These are phyloP conservation scores for Fraxinus xanthoxyloides DNA, from an alignment of 305 asterid species.

Conservation along the genomic window DNA sequence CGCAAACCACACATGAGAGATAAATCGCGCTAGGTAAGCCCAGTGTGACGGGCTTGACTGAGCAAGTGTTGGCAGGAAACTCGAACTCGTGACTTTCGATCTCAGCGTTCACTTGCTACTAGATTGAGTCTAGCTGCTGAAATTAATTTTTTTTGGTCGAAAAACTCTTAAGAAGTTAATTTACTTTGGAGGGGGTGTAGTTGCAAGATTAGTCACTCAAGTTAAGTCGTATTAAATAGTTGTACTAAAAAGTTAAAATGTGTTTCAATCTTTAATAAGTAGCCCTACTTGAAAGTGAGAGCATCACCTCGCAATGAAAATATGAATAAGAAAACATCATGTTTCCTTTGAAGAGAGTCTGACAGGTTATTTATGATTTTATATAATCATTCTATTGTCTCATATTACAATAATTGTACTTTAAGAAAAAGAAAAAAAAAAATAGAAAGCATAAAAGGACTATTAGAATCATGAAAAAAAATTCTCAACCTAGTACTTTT, in stretches of 20 bases:
- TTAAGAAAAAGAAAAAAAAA: background rate
- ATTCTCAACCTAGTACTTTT: background rate
- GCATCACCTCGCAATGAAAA: background rate
- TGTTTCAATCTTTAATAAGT: background rate
- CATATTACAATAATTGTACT: background rate
- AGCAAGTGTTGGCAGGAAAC: no score
- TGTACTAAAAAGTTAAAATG: background rate
- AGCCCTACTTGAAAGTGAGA: background rate
- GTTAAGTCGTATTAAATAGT: background rate
- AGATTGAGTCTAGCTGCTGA: no score
- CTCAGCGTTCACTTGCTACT: no score
- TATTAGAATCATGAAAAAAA: background rate
- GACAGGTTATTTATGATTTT: background rate
- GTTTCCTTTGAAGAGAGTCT: slow-evolving; percentile 2
- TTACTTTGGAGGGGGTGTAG: background rate
- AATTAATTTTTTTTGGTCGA: background rate
- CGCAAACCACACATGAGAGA: no score
- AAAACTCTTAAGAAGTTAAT: background rate
- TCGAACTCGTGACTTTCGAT: no score
- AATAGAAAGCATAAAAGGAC: background rate
- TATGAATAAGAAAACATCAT: background rate
- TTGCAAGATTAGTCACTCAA: background rate
- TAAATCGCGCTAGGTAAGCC: no score
- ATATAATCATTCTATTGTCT: background rate
- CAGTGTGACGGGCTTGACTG: no score